Evolutionary conservation across 345 rosid genomes (phyloP).

Genomic region (Brassica cretica): DNA sequence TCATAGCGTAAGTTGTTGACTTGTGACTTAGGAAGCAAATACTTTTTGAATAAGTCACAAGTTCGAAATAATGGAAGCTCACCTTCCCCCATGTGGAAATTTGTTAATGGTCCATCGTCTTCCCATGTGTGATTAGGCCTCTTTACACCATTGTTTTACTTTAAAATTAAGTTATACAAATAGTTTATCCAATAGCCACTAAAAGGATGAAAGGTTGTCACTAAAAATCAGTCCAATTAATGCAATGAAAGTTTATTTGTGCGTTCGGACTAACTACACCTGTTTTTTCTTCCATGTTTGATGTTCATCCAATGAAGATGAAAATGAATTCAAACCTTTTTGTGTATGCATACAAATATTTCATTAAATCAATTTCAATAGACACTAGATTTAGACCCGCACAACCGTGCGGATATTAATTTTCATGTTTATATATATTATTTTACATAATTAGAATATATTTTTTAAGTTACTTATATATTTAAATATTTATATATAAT

Average conservation of each 20-base stretch:
- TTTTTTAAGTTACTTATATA: no score
- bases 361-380: not conserved
- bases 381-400: no score
- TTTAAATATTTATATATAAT: no score
- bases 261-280: not conserved
- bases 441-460: no score
- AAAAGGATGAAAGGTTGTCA: slow-evolving; percentile 10
- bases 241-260: not conserved
- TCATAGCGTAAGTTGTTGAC: not conserved
- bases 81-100: slow-evolving; percentile 38
- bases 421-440: no score
- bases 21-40: slow-evolving; percentile 20
- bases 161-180: not conserved
- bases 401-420: no score
- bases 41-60: slow-evolving; percentile 32
- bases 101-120: slow-evolving; percentile 34
- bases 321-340: not conserved
- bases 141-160: not conserved
- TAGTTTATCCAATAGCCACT: not conserved
- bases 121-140: slow-evolving; percentile 36
- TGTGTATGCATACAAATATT: not conserved
- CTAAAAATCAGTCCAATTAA: not conserved
- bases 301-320: not conserved
- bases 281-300: not conserved
- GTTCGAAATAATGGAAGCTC: slow-evolving; percentile 34